Percentiles rank a stretch among this genome's conserved stretches.
Evolutionary conservation across 208 protist species (phyloP).

Genomic region (Herpetomonas tarakana): DNA sequence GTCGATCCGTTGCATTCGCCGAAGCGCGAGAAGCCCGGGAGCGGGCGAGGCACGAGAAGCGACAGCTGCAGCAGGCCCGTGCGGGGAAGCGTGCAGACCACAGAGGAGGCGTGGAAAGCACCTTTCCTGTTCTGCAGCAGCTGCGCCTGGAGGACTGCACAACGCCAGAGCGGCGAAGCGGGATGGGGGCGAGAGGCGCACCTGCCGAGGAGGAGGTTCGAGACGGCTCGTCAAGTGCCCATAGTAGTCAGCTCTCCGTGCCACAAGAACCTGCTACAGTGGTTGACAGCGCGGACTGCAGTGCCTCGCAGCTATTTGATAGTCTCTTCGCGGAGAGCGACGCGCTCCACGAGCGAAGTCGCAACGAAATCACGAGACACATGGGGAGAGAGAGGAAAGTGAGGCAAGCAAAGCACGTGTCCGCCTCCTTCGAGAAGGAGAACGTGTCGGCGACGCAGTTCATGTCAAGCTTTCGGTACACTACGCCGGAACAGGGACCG

Average conservation of each 20-base stretch:
- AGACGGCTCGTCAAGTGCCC: too few species aligned
- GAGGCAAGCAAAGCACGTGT: too few species aligned
- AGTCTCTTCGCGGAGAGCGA: not conserved
- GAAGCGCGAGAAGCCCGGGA: constrained; percentile 3
- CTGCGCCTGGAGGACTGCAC: constrained; percentile 1
- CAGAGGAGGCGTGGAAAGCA: not conserved
- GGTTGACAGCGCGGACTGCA: too few species aligned
- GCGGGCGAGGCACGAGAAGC: not conserved
- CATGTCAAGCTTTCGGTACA: too few species aligned
- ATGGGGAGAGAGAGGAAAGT: too few species aligned
- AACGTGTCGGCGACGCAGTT: too few species aligned
- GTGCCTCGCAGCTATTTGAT: not conserved
- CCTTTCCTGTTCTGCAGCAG: constrained; percentile 5
- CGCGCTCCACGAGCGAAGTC: not conserved
- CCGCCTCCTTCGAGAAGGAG: too few species aligned
- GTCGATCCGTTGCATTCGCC: constrained; percentile 5
- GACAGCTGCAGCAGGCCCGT: not conserved
- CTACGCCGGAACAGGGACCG: too few species aligned
- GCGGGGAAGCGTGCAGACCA: not conserved
- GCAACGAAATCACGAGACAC: not conserved
- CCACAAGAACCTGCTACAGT: too few species aligned
- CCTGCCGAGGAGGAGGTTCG: too few species aligned
- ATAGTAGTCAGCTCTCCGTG: too few species aligned
- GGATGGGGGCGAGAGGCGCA: not conserved
- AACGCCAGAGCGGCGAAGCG: not conserved